phyloP scores from a whole-genome alignment of 1,139 yeast species.

The Meyerozyma smithsonii region DNA sequence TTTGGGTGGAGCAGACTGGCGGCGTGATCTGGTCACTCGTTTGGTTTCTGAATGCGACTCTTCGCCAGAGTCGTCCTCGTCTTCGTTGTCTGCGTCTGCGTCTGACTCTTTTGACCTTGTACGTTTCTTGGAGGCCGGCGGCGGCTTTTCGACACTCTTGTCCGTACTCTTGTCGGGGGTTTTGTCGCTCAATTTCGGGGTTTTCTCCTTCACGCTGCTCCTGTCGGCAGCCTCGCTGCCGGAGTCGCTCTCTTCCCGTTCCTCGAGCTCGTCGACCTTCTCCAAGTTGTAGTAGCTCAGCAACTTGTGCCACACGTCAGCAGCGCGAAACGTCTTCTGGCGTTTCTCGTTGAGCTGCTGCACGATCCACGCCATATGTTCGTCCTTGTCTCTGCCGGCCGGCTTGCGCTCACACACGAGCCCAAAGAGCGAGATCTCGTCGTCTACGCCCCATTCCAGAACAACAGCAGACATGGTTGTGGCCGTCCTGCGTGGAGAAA shows the following conservation, averaged over 20 bases:
- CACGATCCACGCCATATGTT: conserved; percentile 53
- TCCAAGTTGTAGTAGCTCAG: conserved; percentile 49
- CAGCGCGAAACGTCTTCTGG: conserved; percentile 29
- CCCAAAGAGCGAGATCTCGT: conserved; percentile 61
- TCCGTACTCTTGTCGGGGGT: conserved; percentile 1
- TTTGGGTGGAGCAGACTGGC: conserved; percentile 14
- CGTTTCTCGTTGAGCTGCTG: conserved; percentile 42
- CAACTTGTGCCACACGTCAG: conserved; percentile 58
- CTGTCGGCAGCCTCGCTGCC: conserved; percentile 1
- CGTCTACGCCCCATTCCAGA: conserved; percentile 52
- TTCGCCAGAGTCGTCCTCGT: conserved; percentile 2
- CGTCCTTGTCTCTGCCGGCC: conserved; percentile 52
- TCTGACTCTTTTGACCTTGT: conserved; percentile 5
- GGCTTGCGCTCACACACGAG: conserved; percentile 72
- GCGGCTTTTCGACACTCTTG: conserved; percentile 3
- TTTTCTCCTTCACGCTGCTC: neutral
- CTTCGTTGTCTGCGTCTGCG: conserved; percentile 3
- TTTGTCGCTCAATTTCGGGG: conserved; percentile 4
- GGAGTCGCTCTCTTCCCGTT: conserved; percentile 10
- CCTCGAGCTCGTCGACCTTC: conserved; percentile 51
- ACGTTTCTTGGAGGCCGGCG: conserved; percentile 5
- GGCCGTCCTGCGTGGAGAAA: too few species aligned
- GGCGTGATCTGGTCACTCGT: conserved; percentile 7
- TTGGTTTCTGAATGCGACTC: conserved; percentile 3
- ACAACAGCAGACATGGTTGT: too few species aligned